Conservation (phyloP, 768 basidiomycete genomes). For the Piloderma croceum region DNA sequence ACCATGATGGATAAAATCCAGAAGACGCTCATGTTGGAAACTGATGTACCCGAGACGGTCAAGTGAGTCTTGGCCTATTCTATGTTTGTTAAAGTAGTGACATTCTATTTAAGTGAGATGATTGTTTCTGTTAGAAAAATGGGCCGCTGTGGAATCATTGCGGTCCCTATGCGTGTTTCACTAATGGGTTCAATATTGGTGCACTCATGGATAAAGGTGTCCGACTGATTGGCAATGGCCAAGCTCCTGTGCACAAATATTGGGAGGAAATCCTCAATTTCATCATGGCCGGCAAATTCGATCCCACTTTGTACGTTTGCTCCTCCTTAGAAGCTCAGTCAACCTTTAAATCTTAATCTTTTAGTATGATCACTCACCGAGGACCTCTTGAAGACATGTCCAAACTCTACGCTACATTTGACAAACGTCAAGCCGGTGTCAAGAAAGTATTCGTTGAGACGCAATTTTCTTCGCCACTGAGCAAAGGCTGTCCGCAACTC, state of each 20-base stretch:
- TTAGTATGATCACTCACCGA: slow-evolving; percentile 49
- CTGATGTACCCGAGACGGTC: slow-evolving; percentile 61
- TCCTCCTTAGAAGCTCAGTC: not conserved
- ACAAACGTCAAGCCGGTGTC: slow-evolving; percentile 49
- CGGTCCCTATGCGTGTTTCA: slow-evolving; percentile 63
- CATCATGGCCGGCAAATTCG: slow-evolving; percentile 59
- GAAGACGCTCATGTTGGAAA: slow-evolving; percentile 69
- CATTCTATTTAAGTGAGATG: slow-evolving; percentile 49
- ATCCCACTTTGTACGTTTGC: slow-evolving; percentile 49
- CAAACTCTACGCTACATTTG: slow-evolving; percentile 59
- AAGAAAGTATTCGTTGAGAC: slow-evolving; percentile 77
- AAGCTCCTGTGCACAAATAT: slow-evolving; percentile 70
- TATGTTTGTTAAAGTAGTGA: slow-evolving; percentile 30
- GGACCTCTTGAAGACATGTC: slow-evolving; percentile 63
- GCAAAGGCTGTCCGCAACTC: slow-evolving; percentile 45
- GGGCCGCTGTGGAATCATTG: slow-evolving; percentile 59
- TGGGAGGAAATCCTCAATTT: slow-evolving; percentile 68
- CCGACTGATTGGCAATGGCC: slow-evolving; percentile 66
- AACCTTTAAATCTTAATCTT: not conserved
- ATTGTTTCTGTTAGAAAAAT: slow-evolving; percentile 45
- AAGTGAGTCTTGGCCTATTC: slow-evolving; percentile 52
- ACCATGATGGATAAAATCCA: slow-evolving; percentile 58
- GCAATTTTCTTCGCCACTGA: slow-evolving; percentile 40
- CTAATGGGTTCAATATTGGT: slow-evolving; percentile 65
- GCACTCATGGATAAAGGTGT: slow-evolving; percentile 77